These are phyloP conservation scores for Knoxia roxburghii DNA, from an alignment of 257 asterid genomes.

Conservation along the genomic window DNA sequence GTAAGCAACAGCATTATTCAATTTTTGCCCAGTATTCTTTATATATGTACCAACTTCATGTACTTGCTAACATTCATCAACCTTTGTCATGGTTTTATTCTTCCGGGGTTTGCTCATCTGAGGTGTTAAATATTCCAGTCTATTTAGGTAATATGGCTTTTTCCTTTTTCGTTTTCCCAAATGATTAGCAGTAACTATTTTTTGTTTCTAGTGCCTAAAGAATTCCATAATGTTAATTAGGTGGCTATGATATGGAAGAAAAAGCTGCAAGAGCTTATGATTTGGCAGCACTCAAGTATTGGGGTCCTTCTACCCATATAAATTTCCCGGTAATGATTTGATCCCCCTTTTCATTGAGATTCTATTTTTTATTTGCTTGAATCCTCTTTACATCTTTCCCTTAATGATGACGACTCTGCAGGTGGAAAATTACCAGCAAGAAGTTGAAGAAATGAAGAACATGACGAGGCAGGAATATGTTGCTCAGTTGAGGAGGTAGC, in stretches of 20 bases:
- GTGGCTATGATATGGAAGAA: conserved; percentile 98
- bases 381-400: not conserved
- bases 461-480: conserved; percentile 94
- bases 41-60: not conserved
- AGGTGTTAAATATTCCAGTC: conserved; percentile 41
- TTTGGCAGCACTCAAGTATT: conserved; percentile 91
- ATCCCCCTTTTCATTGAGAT: not conserved
- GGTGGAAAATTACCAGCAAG: conserved; percentile 84
- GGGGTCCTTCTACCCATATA: conserved; percentile 97
- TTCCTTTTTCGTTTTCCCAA: not conserved
- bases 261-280: conserved; percentile 98
- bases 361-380: not conserved
- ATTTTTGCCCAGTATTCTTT: conserved; percentile 1
- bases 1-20: conserved; percentile 5
- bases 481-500: conserved; percentile 90
- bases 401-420: conserved; percentile 14
- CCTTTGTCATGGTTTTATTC: conserved; percentile 20
- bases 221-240: conserved; percentile 31
- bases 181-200: not conserved
- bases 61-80: conserved; percentile 12
- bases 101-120: conserved; percentile 23
- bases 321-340: conserved; percentile 67
- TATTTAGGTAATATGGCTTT: conserved; percentile 56
- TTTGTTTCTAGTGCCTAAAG: not conserved
- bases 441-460: conserved; percentile 84